Evolutionary conservation across 257 asterid species (phyloP).

Genomic region (Gentiana dahurica): DNA sequence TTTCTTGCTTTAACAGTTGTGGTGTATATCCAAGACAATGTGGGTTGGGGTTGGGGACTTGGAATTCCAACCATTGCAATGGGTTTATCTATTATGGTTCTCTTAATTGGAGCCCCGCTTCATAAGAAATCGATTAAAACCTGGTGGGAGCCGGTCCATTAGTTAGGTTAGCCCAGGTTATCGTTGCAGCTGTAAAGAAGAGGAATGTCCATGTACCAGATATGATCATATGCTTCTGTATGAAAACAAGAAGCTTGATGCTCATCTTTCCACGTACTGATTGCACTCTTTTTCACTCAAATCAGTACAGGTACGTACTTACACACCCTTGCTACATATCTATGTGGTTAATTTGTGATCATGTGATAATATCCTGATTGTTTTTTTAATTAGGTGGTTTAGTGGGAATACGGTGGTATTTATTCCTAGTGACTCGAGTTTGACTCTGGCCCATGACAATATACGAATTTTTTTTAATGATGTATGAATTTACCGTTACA

Average conservation of each 20-base stretch:
- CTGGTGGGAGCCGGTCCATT: slow-evolving; percentile 71
- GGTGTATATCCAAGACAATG: slow-evolving; percentile 76
- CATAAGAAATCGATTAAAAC: slow-evolving; percentile 44
- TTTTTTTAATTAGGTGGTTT: no score
- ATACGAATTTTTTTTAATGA: no score
- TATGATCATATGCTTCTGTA: slow-evolving; percentile 33
- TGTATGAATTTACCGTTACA: no score
- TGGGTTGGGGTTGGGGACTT: slow-evolving; percentile 87
- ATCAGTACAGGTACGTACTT: no score
- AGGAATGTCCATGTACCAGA: slow-evolving; percentile 25
- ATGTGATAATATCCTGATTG: no score
- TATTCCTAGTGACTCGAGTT: no score
- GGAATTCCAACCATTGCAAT: slow-evolving; percentile 79
- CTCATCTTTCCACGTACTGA: not conserved
- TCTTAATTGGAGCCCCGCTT: slow-evolving; percentile 43
- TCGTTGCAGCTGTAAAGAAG: slow-evolving; percentile 56
- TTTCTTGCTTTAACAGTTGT: slow-evolving; percentile 60
- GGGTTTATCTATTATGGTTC: slow-evolving; percentile 43
- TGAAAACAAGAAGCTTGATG: slow-evolving; percentile 51
- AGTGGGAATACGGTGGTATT: no score
- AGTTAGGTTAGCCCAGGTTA: slow-evolving; percentile 49
- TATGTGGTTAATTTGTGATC: no score
- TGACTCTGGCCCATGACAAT: no score
- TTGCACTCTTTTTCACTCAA: no score
- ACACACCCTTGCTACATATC: no score